Base-by-base conservation (phyloP, 2,329 filamentous ascomycete genomes). In the Diaporthe ampelina region DNA sequence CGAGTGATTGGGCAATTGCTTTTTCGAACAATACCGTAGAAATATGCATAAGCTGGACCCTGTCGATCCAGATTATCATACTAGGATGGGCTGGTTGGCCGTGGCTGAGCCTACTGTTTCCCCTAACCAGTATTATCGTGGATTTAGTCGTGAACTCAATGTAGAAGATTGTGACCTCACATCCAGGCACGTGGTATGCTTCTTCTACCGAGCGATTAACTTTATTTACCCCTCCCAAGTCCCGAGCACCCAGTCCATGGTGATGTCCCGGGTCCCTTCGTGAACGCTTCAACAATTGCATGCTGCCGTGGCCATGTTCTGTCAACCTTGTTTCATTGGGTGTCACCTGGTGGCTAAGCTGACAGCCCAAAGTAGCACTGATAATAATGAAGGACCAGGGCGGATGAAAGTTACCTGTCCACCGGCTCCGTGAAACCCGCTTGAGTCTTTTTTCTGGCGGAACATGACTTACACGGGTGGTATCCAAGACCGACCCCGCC, bases 381-480 rank as follows among this genome's bases (percentile, higher is more conserved):
- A 50, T 10, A 35, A 17, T 11, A 54, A 54, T 40, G n/a, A 68
- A 68, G 48, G 63, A 54, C 45, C 32, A 19, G n/a, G 24, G 15
- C 15, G 11, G 63, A 37, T 37, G 8, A 26, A 40, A 54, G 32
- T n/a, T 54, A 54, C 63, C 63, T 54, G 45, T 29, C 32, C 63
- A 68, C n/a, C 63, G 63, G 63, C 63, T 68, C 48, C 63, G 63
- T 68, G 32, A 35, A 15, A 19, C 48, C 63, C 63, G 63, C 63
- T 26, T 52, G 45, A 37, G 32, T 37, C 7, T 67, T 54, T 26
- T 13, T 54, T 32, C 63, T 40, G 19, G 5, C 21, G n/a, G 10
- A 48, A n/a, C 21, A 40, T 68, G 63, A 40, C n/a, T 54, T 68
- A 40, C 9, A 40, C 45, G 17, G 45, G 48, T 68, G n/a, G 63